Evolutionary conservation across 1,139 yeast species (phyloP).

Genomic region (Zhuliangozyma blackwelliae): DNA sequence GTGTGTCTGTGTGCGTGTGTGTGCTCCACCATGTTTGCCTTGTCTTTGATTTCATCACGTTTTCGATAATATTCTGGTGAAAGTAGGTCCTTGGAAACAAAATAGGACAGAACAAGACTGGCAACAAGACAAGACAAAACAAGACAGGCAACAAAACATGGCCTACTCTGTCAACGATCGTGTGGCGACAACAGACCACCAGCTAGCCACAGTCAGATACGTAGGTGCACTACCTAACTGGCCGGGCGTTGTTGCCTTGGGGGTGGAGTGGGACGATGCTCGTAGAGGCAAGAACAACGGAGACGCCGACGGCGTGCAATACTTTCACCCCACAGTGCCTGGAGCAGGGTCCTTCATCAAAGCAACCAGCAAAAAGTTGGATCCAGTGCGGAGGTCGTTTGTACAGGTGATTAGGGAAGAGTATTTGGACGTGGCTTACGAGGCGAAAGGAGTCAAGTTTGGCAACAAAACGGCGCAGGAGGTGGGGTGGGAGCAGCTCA

Average conservation of each 20-base stretch:
- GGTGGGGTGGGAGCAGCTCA: constrained; percentile 60
- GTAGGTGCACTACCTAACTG: constrained; percentile 57
- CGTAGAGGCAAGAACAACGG: constrained; percentile 80
- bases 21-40: too few species aligned
- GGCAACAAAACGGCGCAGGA: constrained; percentile 58
- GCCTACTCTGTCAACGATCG: constrained; percentile 34
- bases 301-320: constrained; percentile 51
- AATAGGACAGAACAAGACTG: not conserved
- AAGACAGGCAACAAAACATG: not conserved
- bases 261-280: constrained; percentile 84
- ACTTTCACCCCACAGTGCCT: constrained; percentile 41
- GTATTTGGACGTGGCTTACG: constrained; percentile 24
- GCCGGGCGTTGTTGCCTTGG: constrained; percentile 54
- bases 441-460: constrained; percentile 26
- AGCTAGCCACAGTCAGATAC: constrained; percentile 60
- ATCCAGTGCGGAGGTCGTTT: constrained; percentile 26
- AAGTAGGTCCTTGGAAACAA: too few species aligned
- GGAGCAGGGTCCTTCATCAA: constrained; percentile 69
- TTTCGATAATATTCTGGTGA: too few species aligned
- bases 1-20: too few species aligned
- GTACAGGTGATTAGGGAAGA: constrained; percentile 48
- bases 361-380: constrained; percentile 25
- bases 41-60: too few species aligned
- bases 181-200: constrained; percentile 35
- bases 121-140: too few species aligned